These are phyloP conservation scores for Pleurozium schreberi DNA, from an alignment of 225 moss, liverwort and hornwort species.

Conservation along the genomic window DNA sequence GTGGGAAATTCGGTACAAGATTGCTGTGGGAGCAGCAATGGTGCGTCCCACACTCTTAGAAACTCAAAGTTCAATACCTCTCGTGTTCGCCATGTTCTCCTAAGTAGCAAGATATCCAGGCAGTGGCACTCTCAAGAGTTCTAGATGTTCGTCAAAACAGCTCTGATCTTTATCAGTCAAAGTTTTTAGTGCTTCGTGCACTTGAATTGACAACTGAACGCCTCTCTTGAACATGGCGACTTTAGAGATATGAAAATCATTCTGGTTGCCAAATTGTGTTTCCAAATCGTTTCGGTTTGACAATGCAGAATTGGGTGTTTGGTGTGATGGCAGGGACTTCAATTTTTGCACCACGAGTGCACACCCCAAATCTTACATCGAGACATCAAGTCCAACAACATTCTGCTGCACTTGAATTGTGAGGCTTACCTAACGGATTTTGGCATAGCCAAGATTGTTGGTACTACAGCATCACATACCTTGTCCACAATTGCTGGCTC, in stretches of 20 bases:
- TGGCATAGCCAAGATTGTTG: not conserved
- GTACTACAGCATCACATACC: not conserved
- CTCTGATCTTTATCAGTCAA: not conserved
- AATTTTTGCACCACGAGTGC: not conserved
- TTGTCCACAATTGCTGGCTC: not conserved
- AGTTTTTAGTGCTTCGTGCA: not conserved
- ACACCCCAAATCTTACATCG: not conserved
- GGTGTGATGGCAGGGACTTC: not conserved
- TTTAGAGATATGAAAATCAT: not conserved
- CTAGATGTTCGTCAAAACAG: not conserved
- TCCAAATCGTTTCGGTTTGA: not conserved
- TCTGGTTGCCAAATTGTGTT: too few species aligned
- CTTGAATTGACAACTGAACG: not conserved
- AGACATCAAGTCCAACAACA: not conserved
- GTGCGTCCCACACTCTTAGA: not conserved
- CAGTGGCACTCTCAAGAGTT: too few species aligned
- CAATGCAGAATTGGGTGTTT: not conserved
- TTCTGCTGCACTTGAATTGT: not conserved
- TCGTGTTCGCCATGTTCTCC: not conserved
- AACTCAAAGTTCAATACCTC: not conserved
- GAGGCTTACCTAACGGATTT: not conserved
- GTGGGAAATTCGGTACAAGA: not conserved
- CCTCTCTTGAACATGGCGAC: too few species aligned
- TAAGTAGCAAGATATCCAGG: not conserved
- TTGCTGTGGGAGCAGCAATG: not conserved